Conservation (phyloP, 2,329 filamentous ascomycete species). For the Neobulgaria alba region DNA sequence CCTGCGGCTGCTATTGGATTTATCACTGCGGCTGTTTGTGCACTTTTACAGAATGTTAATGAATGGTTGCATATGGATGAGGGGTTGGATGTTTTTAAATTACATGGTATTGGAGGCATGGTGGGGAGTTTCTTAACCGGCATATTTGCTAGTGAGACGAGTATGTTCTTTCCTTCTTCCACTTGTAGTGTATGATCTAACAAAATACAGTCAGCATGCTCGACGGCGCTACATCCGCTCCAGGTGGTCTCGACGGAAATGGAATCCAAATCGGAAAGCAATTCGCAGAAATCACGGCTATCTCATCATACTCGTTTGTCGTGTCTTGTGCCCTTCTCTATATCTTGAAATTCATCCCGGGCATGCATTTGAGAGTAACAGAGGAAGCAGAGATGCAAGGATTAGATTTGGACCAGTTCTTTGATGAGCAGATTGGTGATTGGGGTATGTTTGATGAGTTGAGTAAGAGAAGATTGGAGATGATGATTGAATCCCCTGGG, state of each 20-base stretch:
- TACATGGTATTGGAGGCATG: conserved; percentile 51
- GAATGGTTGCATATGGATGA: conserved; percentile 46
- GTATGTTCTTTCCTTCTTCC: conserved; percentile 9
- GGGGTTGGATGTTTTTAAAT: conserved; percentile 50
- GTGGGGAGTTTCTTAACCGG: conserved; percentile 49
- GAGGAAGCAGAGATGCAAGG: conserved; percentile 47
- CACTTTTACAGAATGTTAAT: conserved; percentile 40
- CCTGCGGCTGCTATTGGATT: conserved; percentile 43
- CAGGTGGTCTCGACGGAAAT: conserved; percentile 40
- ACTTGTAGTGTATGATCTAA: conserved; percentile 1
- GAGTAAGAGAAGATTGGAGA: conserved; percentile 11
- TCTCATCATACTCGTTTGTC: conserved; percentile 45
- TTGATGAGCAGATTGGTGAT: conserved; percentile 34
- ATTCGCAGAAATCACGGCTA: conserved; percentile 47
- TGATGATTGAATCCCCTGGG: conserved; percentile 12
- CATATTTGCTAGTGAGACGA: conserved; percentile 40
- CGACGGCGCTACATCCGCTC: conserved; percentile 39
- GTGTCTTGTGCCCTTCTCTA: conserved; percentile 45
- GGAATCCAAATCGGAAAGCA: conserved; percentile 48
- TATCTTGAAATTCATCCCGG: conserved; percentile 48
- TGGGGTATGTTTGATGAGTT: conserved; percentile 28
- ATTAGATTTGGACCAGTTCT: conserved; percentile 42
- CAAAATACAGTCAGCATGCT: conserved; percentile 37
- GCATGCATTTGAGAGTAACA: conserved; percentile 43
- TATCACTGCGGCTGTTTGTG: conserved; percentile 40